Base-by-base conservation (phyloP, 306 rosid genomes). In the Fragaria vesca region DNA sequence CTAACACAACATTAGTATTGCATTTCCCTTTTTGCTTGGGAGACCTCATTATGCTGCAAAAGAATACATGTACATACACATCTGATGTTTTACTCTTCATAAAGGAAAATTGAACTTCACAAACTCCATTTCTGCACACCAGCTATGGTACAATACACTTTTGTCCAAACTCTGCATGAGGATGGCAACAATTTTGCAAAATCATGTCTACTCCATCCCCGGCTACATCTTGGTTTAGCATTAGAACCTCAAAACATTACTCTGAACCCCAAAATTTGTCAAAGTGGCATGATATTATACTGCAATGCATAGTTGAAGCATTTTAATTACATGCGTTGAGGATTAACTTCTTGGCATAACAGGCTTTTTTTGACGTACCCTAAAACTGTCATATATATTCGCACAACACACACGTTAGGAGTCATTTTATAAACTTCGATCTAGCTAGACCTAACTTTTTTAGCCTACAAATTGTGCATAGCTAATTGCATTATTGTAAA, bases 171-270 rank as follows among this genome's bases (percentile, higher is more conserved):
- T 30, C 36, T 11, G 71, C 34, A 62, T 43, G n/a, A 30, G 21
- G 34, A 65, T 61, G 12, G 43, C 3, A 42, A 51, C 2, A 34
- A 65, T 28, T 4, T 32, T 11, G 73, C 66, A 63, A 34, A 74
- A 45, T 73, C 40, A 71, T 61, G 7, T 30, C 57, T 51, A 34
- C 67, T 63, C 30, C 10, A 42, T 30, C 73, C 52, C 45, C 73
- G 5, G 61, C 66, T 66, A n/a, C n/a, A 70, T 71, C 54, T 57
- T 54, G 34, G 50, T 40, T 75, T 54, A 43, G 66, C 72, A 54
- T 20, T 75, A 20, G 32, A 30, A 30, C 32, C 32, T 30, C 2
- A 30, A 30, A 30, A 30, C 32, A 30, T 30, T 30, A 3, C 2
- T 30, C 3, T 30, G 32, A 30, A 30, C 32, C 30, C 32, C 32